Base-by-base conservation (phyloP, 371 early-diverging fungal species). In the Apophysomyces ossiformis region DNA sequence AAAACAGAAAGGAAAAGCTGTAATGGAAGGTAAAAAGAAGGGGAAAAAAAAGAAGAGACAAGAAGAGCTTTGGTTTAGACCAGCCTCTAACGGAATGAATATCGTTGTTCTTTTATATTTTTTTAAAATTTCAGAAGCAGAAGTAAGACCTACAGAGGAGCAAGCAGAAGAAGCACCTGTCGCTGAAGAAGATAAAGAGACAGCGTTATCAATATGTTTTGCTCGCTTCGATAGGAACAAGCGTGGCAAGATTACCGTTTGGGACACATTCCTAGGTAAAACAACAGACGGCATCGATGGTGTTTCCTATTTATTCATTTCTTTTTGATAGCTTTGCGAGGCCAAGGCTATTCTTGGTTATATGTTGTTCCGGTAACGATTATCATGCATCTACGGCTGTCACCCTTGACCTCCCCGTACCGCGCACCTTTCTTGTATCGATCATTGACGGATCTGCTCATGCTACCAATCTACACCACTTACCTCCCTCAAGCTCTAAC, bases 361-460 rank as follows among this genome's bases (percentile, higher is more conserved):
- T 69, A 65, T 16, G 72, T 73, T n/a, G 58, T 83, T 12, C 77
- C 81, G 26, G 68, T 72, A 9, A 70, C 83, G 1, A 15, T 78
- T 15, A 4, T 83, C 8, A 69, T 83, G 64, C 83, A 83, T 54
- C 38, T 80, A 5, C 73, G 74, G 15, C 56, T 78, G 11, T 83
- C 83, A 0, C 77, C 81, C 6, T 44, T 73, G 35, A 77, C 83
- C 5, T 80, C 83, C 7, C 83, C 83, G n/a, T 57, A 77, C 16
- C n/a, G 72, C 3, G 70, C 77, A 12, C 83, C 83, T 5, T 77
- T 80, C 46, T 64, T 76, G 32, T 83, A 83, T 50, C 75, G 81
- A 4, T 74, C 77, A 0, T 54, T 77, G 0, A 64, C 37, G 16
- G 83, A 83, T 56, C 32, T 78, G 26, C 41, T 78, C 0, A 66